Evolutionary conservation across 352 stramenopile species (phyloP), one percentile per base, ranked within the genome.

Genomic region (Phytophthora niederhauseri): DNA sequence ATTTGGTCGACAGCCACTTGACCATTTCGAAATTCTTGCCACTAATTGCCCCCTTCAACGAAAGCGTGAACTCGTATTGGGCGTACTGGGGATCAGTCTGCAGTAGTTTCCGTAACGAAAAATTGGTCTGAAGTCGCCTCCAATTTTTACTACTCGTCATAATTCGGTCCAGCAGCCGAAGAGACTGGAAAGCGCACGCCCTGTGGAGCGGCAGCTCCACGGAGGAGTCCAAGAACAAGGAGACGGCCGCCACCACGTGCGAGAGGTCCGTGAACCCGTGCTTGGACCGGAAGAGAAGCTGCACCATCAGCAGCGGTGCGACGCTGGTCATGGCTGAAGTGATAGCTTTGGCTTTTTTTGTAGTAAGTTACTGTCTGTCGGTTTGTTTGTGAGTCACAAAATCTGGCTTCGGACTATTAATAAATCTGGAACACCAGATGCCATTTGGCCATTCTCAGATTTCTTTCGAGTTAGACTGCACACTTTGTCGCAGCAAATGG

Each of bases 191-290:
- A 2, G 2, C 5, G 36, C 36, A 48, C 5, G 38, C 55, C 22
- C 43, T n/a, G 36, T 36, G 6, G 19, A 61, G 20, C 14, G 57
- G 57, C 3, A 56, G 28, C 57, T 64, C 43, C 9, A 64, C 31
- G 3, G 51, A 61, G 2, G 57, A 43, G 64, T 66, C 64, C 51
- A 66, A 30, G 52, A 60, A 72, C 12, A 24, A 43, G 1, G 56
- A 59, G 30, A 66, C 43, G 45, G 26, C 26, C 26, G 26, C 2
- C 26, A 30, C 26, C 26, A 72, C 64, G 28, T 72, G 64, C 1
- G 41, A 45, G 0, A 72, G 57, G 28, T 51, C 28, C 4, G 43
- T 30, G 8, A 72, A 50, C n/a, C 0, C 17, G 31, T 8, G 4
- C 46, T 64, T 64, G 30, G 28, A 49, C 7, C 57, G 57, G 31